Conservation (phyloP, 2,329 filamentous ascomycete species). For the Colletotrichum filicis region DNA sequence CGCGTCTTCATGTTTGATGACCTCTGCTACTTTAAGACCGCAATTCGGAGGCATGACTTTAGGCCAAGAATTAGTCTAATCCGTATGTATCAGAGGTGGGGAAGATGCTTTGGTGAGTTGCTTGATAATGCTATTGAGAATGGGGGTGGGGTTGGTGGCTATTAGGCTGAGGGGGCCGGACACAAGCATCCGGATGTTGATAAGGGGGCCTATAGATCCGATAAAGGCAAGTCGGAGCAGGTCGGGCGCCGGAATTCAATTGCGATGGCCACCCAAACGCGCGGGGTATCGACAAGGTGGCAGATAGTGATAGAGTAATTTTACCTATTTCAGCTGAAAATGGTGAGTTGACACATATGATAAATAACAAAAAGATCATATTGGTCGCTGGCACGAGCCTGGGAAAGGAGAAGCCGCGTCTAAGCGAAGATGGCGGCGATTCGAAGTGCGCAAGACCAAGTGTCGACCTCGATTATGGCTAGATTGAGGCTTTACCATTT, state of each 20-base stretch:
- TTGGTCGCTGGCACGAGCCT: neutral
- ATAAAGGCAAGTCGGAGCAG: neutral
- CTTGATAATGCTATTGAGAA: constrained; percentile 12
- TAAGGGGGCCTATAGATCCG: neutral
- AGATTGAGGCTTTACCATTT: neutral
- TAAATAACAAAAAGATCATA: neutral
- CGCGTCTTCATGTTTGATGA: neutral
- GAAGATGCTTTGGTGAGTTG: neutral
- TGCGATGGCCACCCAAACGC: neutral
- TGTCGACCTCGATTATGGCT: neutral
- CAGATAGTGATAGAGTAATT: neutral
- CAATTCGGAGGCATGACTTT: neutral
- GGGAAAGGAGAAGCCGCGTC: neutral
- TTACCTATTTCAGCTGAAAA: neutral
- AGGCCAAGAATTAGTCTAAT: neutral
- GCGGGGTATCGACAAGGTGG: neutral
- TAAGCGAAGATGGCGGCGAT: neutral
- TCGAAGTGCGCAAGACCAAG: neutral
- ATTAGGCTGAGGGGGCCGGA: neutral
- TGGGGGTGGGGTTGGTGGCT: constrained; percentile 26
- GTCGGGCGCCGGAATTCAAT: no score
- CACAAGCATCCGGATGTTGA: neutral
- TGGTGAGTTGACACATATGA: neutral
- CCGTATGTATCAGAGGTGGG: constrained; percentile 16
- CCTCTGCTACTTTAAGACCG: constrained; percentile 12